Percentiles rank a stretch among this genome's conserved stretches.
phyloP scores from a whole-genome alignment of 2,329 filamentous ascomycete species.

The Hymenotorrendiella dingleyae region DNA sequence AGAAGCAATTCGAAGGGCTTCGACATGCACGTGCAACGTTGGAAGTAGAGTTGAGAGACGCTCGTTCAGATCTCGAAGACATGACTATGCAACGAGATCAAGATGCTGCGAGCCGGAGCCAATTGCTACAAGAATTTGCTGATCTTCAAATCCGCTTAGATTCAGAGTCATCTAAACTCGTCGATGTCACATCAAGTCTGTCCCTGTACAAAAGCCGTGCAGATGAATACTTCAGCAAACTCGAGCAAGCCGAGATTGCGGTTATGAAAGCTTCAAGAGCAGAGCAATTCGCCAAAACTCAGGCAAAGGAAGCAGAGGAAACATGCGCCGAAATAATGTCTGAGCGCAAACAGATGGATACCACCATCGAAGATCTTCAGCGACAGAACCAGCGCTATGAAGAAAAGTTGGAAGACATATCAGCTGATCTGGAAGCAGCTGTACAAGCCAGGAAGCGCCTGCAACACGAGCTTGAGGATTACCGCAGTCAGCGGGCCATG shows the following conservation, averaged over 20 bases:
- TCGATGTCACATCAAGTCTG: slow-evolving; percentile 78
- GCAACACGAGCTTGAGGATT: slow-evolving; percentile 96
- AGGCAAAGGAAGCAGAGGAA: slow-evolving; percentile 86
- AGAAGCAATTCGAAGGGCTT: slow-evolving; percentile 79
- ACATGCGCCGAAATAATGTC: slow-evolving; percentile 85
- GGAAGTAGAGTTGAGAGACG: slow-evolving; percentile 83
- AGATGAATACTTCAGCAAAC: slow-evolving; percentile 94
- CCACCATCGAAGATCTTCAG: slow-evolving; percentile 81
- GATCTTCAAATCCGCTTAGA: slow-evolving; percentile 92
- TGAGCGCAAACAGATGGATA: slow-evolving; percentile 85
- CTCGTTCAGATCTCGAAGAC: slow-evolving; percentile 77
- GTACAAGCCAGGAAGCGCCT: slow-evolving; percentile 88
- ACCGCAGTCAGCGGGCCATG: slow-evolving; percentile 88
- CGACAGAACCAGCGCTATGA: slow-evolving; percentile 84
- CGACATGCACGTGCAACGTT: slow-evolving; percentile 73
- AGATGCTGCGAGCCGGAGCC: slow-evolving; percentile 78
- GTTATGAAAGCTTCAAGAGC: slow-evolving; percentile 88
- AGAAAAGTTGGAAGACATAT: slow-evolving; percentile 84
- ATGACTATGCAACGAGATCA: slow-evolving; percentile 74
- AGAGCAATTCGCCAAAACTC: slow-evolving; percentile 88
- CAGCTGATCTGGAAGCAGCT: slow-evolving; percentile 79
- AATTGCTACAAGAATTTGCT: slow-evolving; percentile 85
- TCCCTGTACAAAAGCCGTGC: slow-evolving; percentile 85
- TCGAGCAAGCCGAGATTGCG: slow-evolving; percentile 93
- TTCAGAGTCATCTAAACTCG: slow-evolving; percentile 76